phyloP scores from a whole-genome alignment of 1,139 yeast genomes.

The Magnusiomyces sp. region DNA sequence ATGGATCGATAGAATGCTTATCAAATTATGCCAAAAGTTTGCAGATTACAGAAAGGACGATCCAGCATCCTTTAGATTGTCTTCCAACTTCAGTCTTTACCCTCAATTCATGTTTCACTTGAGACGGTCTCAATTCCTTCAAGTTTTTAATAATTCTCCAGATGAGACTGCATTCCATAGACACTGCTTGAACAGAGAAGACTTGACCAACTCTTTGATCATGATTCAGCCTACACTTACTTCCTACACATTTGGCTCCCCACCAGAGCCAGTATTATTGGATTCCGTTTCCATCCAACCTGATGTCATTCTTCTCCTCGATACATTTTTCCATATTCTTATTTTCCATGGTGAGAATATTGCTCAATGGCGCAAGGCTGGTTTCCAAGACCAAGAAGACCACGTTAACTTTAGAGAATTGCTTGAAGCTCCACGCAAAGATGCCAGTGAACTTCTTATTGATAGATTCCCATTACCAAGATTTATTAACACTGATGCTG shows the following conservation, averaged over 20 bases:
- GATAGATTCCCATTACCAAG: constrained; percentile 71
- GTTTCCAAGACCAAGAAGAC: constrained; percentile 59
- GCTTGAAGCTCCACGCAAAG: constrained; percentile 54
- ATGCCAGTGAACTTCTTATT: constrained; percentile 56
- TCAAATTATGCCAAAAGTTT: constrained; percentile 67
- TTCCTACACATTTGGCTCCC: constrained; percentile 51
- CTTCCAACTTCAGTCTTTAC: constrained; percentile 59
- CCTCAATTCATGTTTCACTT: constrained; percentile 72
- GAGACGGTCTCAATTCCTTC: constrained; percentile 60
- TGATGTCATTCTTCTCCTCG: constrained; percentile 53
- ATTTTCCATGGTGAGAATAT: constrained; percentile 62
- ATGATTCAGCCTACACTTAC: constrained; percentile 74
- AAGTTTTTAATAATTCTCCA: constrained; percentile 69
- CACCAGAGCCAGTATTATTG: constrained; percentile 50
- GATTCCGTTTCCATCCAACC: constrained; percentile 63
- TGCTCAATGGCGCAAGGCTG: constrained; percentile 63
- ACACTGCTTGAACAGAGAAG: constrained; percentile 63
- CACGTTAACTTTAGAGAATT: constrained; percentile 54
- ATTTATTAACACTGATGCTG: constrained; percentile 66
- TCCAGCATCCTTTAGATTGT: constrained; percentile 58
- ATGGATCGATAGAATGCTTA: constrained; percentile 68
- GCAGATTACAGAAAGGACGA: constrained; percentile 69
- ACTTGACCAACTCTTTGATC: constrained; percentile 52
- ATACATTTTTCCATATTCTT: constrained; percentile 66
- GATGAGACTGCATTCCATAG: constrained; percentile 69